Evolutionary conservation across 2,329 filamentous ascomycete genomes (phyloP), one percentile per base, ranked within the genome.

Genomic region (Cladosporium velox): DNA sequence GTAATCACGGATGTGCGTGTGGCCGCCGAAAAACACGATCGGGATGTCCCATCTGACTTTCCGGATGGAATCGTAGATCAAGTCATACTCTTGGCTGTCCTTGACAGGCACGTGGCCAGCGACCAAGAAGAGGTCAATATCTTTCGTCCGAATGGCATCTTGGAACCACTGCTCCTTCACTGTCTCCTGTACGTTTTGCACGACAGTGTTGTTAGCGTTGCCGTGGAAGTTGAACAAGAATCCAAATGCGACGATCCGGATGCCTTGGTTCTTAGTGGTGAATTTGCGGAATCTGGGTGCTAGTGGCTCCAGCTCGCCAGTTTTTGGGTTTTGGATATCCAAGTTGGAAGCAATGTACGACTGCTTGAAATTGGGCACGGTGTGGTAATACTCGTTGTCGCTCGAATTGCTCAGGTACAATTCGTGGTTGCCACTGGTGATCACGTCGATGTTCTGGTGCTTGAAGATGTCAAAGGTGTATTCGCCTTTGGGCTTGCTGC

Each of bases 191-290:
- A 97, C 93, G 0, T 85, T 86, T 71, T 92, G 88, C 0, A 98
- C 91, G 3, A 92, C 83, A 0, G 92, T 96, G 77, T 98, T 98
- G 76, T 97, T 95, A 65, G 90, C 90, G 77, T 97, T 97, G 21
- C 89, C 88, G 0, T 87, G 91, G 73, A 99, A 99, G 79, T 99
- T 89, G 78, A 97, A 99, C 3, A 99, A 81, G 78, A 99, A 98
- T 2, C 95, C 95, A 77, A 99, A 93, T 0, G 94, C 91, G 59
- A 96, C 82, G 66, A 99, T 87, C 18, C 90, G 86, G 67, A 97
- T 88, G 4, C 90, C 91, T 71, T 92, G 91, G 70, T 96, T 92
- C 82, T 93, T 93, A 6, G 95, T 99, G 65, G 87, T 93, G 79
- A 99, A 97, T 75, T 92, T 95, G 76, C 90, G 89, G 79, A 89